These are phyloP conservation scores for Fusarium sp. DNA, from an alignment of 2,329 filamentous ascomycete species.

Conservation along the genomic window DNA sequence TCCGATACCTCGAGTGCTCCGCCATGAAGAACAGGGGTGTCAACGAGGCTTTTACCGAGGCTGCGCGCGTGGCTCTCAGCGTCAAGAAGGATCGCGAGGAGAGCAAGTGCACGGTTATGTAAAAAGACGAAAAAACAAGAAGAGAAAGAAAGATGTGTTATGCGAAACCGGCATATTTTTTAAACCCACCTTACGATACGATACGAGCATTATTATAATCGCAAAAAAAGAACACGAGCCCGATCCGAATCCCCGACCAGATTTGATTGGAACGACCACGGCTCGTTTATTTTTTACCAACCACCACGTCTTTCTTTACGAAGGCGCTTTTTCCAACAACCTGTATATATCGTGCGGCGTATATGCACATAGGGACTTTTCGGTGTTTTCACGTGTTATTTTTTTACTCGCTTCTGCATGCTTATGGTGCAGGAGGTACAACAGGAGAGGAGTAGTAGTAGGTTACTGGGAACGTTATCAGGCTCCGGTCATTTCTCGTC, in stretches of 20 bases:
- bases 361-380: constrained; percentile 47
- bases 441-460: constrained; percentile 26
- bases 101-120: constrained; percentile 72
- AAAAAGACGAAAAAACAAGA: constrained; percentile 30
- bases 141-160: not conserved
- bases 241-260: not conserved
- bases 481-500: too few species aligned
- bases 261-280: constrained; percentile 13
- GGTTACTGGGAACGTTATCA: constrained; percentile 16
- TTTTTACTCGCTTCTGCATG: constrained; percentile 19
- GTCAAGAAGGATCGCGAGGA: constrained; percentile 75
- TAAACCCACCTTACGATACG: constrained; percentile 16
- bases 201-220: constrained; percentile 35
- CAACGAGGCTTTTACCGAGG: constrained; percentile 98
- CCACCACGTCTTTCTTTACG: not conserved
- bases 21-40: constrained; percentile 98
- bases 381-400: constrained; percentile 42
- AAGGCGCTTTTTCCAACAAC: constrained; percentile 22
- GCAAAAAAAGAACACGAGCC: constrained; percentile 30
- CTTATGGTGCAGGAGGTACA: not conserved
- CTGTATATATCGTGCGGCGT: constrained; percentile 48
- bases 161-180: not conserved
- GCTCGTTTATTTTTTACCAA: constrained; percentile 17
- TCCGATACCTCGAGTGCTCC: constrained; percentile 97
- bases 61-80: constrained; percentile 89